A percentile compares a stretch with the other conserved stretches of the same genome.
Evolutionary conservation across 345 rosid genomes (phyloP).

Genomic region (Rhizophora apiculata): DNA sequence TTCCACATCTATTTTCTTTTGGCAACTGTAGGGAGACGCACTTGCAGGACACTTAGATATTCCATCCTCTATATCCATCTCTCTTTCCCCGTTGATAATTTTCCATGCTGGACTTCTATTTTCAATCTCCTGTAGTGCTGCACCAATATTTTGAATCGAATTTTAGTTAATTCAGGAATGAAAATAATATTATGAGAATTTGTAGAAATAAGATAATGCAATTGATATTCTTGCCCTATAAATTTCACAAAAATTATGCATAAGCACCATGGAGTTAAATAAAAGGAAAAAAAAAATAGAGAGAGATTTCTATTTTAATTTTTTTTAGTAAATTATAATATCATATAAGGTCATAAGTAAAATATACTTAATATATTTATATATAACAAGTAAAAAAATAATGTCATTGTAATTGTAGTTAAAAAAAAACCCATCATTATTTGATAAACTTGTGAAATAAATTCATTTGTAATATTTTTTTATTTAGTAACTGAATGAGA

Average conservation of each 20-base stretch:
- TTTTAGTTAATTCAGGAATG: background rate
- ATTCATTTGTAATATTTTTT: background rate
- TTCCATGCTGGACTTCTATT: slow-evolving; percentile 54
- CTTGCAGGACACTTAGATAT: slow-evolving; percentile 31
- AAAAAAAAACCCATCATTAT: too few species aligned
- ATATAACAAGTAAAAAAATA: too few species aligned
- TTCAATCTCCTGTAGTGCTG: slow-evolving; percentile 67
- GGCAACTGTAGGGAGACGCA: slow-evolving; percentile 41
- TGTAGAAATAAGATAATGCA: background rate
- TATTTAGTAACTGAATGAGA: too few species aligned
- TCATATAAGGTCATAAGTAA: too few species aligned
- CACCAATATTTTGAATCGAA: background rate
- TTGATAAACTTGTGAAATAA: too few species aligned
- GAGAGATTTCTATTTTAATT: too few species aligned
- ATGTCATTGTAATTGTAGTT: too few species aligned
- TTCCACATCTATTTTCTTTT: slow-evolving; percentile 39
- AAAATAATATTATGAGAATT: background rate
- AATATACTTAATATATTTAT: too few species aligned
- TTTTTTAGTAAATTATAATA: too few species aligned
- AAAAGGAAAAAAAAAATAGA: too few species aligned
- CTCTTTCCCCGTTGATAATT: slow-evolving; percentile 44
- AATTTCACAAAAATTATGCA: too few species aligned
- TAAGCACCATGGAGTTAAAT: too few species aligned
- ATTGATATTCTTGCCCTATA: background rate
- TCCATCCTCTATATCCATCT: slow-evolving; percentile 43